Base-by-base conservation (phyloP, 1,284 basidiomycete species). In the Ganoderma resinaceum region DNA sequence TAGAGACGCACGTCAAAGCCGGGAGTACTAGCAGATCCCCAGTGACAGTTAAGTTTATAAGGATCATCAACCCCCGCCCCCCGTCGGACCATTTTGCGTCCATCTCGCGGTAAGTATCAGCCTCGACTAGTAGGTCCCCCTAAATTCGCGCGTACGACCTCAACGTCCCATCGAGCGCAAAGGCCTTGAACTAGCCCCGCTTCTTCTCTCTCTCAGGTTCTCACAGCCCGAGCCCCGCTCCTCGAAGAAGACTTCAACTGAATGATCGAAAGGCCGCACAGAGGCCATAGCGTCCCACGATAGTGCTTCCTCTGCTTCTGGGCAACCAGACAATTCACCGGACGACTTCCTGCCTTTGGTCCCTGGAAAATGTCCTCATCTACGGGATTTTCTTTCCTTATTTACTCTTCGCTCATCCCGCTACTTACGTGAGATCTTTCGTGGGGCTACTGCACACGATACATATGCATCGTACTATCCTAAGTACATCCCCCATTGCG, bases 321-420 rank as follows among this genome's bases (percentile, higher is more conserved):
- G 62, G 62, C 52, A 37, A 31, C 53, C 20, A 64, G 37, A 42
- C 62, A 64, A 35, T 42, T 42, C 18, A 40, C 62, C 62, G 53
- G 52, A 23, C 43, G 16, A 20, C 61, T 52, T 53, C 43, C 23
- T 49, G 23, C 46, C 46, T 26, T 12, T 26, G 23, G 37, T n/a
- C 7, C 33, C n/a, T 23, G 1, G 9, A 38, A 23, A 38, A 23
- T n/a, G 23, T 37, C 57, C 57, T 7, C n/a, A 23, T 26, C 57
- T n/a, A 16, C 57, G 52, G 29, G 33, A 49, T 26, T 26, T 7
- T 55, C 52, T 18, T 55, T 55, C 52, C 52, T 55, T 31, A 33
- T 55, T 33, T 18, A 33, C 52, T 14, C 46, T 9, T 26, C 46
- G 23, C 46, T 49, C 23, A 26, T 26, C 23, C 46, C 2, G 46